Evolutionary conservation across 495 filamentous ascomycete genomes (phyloP).

Genomic region (Beverwykella pulmonaria): DNA sequence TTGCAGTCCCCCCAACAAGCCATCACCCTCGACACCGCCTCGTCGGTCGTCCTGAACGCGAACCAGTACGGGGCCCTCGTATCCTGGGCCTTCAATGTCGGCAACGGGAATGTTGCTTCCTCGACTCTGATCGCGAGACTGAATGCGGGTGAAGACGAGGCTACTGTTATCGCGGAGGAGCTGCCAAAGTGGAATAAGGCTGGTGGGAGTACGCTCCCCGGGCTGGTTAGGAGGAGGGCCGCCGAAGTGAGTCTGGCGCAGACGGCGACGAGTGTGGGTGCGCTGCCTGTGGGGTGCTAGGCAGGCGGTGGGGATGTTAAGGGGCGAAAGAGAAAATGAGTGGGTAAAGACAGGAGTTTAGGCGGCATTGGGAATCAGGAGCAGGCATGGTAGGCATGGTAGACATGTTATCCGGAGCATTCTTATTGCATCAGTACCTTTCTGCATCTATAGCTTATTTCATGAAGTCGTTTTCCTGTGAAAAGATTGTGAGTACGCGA

Average conservation of each 20-base stretch:
- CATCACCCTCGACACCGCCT: slow-evolving; percentile 47
- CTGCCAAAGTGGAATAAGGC: slow-evolving; percentile 55
- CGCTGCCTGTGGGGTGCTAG: slow-evolving; percentile 39
- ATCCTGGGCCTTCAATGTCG: slow-evolving; percentile 55
- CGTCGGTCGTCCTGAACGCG: slow-evolving; percentile 48
- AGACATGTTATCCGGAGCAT: too few species aligned
- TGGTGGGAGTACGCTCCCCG: slow-evolving; percentile 46
- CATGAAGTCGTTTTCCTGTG: too few species aligned
- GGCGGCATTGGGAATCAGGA: not conserved
- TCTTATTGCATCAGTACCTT: too few species aligned
- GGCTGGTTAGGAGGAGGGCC: slow-evolving; percentile 47
- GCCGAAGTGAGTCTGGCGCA: slow-evolving; percentile 52
- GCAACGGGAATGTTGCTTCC: slow-evolving; percentile 50
- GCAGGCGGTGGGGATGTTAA: not conserved
- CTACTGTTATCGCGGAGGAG: slow-evolving; percentile 50
- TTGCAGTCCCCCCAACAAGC: slow-evolving; percentile 34
- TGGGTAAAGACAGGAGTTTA: not conserved
- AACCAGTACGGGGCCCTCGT: slow-evolving; percentile 58
- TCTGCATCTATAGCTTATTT: too few species aligned
- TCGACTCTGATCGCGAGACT: slow-evolving; percentile 52
- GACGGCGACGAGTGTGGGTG: slow-evolving; percentile 36
- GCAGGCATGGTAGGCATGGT: too few species aligned
- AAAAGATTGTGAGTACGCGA: too few species aligned
- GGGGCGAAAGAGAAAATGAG: not conserved
- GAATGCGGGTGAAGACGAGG: slow-evolving; percentile 50